phyloP scores from a whole-genome alignment of 495 filamentous ascomycete genomes.

The Cenococcum geophilum region DNA sequence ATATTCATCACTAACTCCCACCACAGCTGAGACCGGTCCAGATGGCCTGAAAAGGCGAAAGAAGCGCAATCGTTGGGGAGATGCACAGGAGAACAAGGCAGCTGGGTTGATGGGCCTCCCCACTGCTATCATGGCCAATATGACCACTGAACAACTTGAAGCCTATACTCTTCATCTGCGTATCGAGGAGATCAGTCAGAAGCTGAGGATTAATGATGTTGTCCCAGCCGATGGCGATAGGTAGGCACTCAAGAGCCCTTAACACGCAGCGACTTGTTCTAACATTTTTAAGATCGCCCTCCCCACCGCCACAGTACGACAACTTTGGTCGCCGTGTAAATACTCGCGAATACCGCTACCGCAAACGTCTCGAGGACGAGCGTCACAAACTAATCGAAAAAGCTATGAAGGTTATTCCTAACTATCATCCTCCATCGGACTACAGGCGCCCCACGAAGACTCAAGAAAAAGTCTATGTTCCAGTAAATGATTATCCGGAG shows the following conservation, averaged over 20 bases:
- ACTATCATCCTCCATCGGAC: constrained; percentile 95
- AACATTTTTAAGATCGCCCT: constrained; percentile 65
- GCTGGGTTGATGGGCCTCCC: constrained; percentile 96
- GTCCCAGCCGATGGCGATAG: constrained; percentile 91
- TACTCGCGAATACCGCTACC: constrained; percentile 93
- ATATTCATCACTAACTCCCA: constrained; percentile 19
- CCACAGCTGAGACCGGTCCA: constrained; percentile 38
- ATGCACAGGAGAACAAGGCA: constrained; percentile 93
- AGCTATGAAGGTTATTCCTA: constrained; percentile 96
- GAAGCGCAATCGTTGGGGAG: constrained; percentile 97
- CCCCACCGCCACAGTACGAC: constrained; percentile 94
- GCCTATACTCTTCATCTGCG: constrained; percentile 91
- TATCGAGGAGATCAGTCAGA: constrained; percentile 98
- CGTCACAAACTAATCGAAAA: constrained; percentile 96
- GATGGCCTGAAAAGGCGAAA: constrained; percentile 81
- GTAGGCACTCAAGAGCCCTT: constrained; percentile 46
- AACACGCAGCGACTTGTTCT: constrained; percentile 19
- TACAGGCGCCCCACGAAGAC: constrained; percentile 98
- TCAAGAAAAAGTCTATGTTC: constrained; percentile 99
- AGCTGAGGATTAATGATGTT: constrained; percentile 96
- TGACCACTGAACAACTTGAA: constrained; percentile 96
- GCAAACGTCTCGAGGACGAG: constrained; percentile 95
- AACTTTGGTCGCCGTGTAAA: constrained; percentile 98
- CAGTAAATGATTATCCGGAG: constrained; percentile 99
- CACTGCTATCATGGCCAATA: constrained; percentile 89